Evolutionary conservation across 2,329 filamentous ascomycete species (phyloP).

Genomic region (Neopestalotiopsis sp.): DNA sequence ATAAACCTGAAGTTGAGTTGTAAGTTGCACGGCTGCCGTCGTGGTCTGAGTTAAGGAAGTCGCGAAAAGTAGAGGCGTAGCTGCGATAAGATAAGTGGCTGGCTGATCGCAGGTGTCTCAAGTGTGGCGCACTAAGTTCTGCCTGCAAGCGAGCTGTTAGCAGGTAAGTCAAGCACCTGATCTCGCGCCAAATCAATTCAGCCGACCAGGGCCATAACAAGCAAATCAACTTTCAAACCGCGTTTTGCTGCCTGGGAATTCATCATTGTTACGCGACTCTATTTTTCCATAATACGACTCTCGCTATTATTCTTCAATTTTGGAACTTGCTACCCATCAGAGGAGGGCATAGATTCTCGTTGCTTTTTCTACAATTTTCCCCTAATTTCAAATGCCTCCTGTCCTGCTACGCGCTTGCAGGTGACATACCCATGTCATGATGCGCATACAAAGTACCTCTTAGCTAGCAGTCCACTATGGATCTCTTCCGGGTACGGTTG

Average conservation of each 20-base stretch:
- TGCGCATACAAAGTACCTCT: constrained; percentile 16
- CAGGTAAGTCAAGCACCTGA: not conserved
- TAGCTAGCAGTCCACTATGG: constrained; percentile 47
- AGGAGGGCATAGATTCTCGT: not conserved
- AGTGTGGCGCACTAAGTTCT: not conserved
- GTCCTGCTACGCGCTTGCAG: not conserved
- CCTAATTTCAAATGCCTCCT: not conserved
- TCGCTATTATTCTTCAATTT: not conserved
- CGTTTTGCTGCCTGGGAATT: constrained; percentile 4
- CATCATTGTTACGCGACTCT: not conserved
- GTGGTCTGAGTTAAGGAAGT: not conserved
- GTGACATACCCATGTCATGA: constrained; percentile 18
- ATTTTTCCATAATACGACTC: not conserved
- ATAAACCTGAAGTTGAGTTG: not conserved
- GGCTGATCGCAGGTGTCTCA: not conserved
- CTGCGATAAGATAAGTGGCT: constrained; percentile 14
- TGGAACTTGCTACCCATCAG: not conserved
- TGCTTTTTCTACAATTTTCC: not conserved
- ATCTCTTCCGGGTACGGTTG: constrained; percentile 85
- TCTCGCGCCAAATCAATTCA: not conserved
- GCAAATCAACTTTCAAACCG: not conserved
- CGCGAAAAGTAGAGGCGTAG: constrained; percentile 8
- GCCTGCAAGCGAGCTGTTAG: not conserved
- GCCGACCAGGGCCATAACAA: not conserved
- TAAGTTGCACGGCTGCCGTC: not conserved